Percentiles rank a stretch among this genome's conserved stretches.
Evolutionary conservation across 2,329 filamentous ascomycete genomes (phyloP).

Genomic region (Raffaelea deltoideospora): DNA sequence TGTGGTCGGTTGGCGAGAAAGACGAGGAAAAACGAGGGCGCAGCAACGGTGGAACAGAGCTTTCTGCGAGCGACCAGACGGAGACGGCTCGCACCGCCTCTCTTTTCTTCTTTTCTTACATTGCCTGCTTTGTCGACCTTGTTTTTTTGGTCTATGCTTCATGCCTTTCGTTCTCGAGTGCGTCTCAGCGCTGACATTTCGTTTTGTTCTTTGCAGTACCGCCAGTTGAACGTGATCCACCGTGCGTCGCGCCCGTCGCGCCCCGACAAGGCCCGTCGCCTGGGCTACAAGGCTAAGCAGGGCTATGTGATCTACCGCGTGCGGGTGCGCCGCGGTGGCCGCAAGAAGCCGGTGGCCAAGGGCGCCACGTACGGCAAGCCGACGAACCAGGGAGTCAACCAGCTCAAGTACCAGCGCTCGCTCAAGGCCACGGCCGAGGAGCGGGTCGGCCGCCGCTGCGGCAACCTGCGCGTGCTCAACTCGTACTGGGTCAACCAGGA

Average conservation of each 20-base stretch:
- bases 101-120: slow-evolving; percentile 22
- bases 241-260: slow-evolving; percentile 94
- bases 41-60: background rate
- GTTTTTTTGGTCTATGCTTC: too few relatives aligned
- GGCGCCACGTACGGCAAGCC: slow-evolving; percentile 99
- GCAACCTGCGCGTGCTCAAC: slow-evolving; percentile 98
- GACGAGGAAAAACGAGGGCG: background rate
- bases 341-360: slow-evolving; percentile 93
- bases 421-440: slow-evolving; percentile 97
- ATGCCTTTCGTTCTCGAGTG: too few relatives aligned
- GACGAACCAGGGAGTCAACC: slow-evolving; percentile 99
- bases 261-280: slow-evolving; percentile 98
- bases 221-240: slow-evolving; percentile 99
- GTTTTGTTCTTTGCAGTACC: slow-evolving; percentile 96
- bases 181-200: too few relatives aligned
- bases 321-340: slow-evolving; percentile 94
- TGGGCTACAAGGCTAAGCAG: slow-evolving; percentile 99
- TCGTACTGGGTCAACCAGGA: slow-evolving; percentile 99
- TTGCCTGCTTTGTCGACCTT: slow-evolving; percentile 5
- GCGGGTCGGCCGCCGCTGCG: slow-evolving; percentile 97
- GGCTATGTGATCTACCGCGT: slow-evolving; percentile 99
- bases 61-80: too few relatives aligned
- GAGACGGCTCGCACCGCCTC: too few relatives aligned
- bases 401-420: slow-evolving; percentile 99
- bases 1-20: background rate